Base-by-base conservation (phyloP, 2,329 filamentous ascomycete species). In the Aureobasidium sp. region DNA sequence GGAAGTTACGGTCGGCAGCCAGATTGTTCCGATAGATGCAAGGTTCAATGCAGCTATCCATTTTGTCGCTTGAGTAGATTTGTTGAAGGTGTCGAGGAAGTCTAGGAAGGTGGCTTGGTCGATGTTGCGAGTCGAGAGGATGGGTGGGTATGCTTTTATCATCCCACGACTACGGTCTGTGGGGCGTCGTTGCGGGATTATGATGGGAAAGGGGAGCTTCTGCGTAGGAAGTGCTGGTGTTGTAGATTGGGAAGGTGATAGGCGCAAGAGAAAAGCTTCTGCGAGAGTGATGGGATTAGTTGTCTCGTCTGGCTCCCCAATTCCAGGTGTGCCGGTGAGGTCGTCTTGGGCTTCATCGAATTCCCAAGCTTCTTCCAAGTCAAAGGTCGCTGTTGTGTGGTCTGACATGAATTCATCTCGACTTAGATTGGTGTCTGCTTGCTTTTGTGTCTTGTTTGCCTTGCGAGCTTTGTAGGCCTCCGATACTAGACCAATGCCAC, bases 171-270 rank as follows among this genome's bases (percentile, higher is more conserved):
- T 71, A 60, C 82, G 82, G 38, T 80, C 77, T 36, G 80, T 77
- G 1, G 86, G 85, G 15, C 86, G 80, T 3, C 85, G 76, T 66
- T 88, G 86, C 0, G 85, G 83, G 4, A 88, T 72, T 27, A 88
- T 80, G 27, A 88, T 82, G 0, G 85, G 84, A 56, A 78, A 77
- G n/a, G 79, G 75, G 2, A 84, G 71, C 10, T 59, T 66, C 3
- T 51, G 42, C 16, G 18, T 55, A 7, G 31, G 3, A 27, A 33
- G 51, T 8, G 27, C 4, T 20, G 29, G n/a, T 13, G 18, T 18
- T n/a, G 38, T 4, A 20, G 23, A 27, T 47, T 23, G 23, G 40
- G 15, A 62, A n/a, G 54, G 38, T 5, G 23, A 47, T 10, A 61
- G 50, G 18, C 38, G 64, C 7, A 48, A 53, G 38, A 72, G 66